Percentiles rank a stretch among this genome's conserved stretches.
Evolutionary conservation across 2,329 filamentous ascomycete genomes (phyloP).

Genomic region (Dissoconium aciculare): DNA sequence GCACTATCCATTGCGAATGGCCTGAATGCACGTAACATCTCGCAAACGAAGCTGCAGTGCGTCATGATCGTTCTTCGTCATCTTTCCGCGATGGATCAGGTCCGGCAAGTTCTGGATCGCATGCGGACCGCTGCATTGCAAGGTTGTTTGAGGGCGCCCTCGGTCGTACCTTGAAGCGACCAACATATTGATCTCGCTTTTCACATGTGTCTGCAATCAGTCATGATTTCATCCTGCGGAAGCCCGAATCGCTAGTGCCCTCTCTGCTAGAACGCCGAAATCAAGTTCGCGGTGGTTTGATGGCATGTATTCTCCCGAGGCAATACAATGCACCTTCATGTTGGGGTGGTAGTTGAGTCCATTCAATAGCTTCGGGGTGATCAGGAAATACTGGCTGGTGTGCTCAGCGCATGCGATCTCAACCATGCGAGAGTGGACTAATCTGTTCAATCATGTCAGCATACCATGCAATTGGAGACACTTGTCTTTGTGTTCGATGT

Average conservation of each 20-base stretch:
- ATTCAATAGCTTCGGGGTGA: constrained; percentile 86
- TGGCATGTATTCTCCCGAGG: constrained; percentile 58
- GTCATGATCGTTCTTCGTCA: too few species aligned
- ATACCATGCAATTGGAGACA: not conserved
- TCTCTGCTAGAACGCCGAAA: constrained; percentile 26
- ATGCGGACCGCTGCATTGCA: too few species aligned
- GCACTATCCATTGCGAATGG: too few species aligned
- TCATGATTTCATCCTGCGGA: constrained; percentile 4
- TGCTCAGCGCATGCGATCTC: constrained; percentile 70
- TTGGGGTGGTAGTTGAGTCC: constrained; percentile 73
- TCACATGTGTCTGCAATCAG: too few species aligned
- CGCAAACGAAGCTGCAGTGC: too few species aligned
- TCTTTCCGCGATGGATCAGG: too few species aligned
- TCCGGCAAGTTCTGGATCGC: too few species aligned
- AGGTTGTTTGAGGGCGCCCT: too few species aligned
- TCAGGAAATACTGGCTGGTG: constrained; percentile 67
- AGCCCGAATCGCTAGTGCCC: constrained; percentile 17
- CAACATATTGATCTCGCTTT: too few species aligned
- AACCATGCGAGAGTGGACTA: constrained; percentile 96
- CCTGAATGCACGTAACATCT: too few species aligned
- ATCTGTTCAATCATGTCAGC: constrained; percentile 25
- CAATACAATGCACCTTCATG: constrained; percentile 90
- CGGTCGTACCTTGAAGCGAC: too few species aligned
- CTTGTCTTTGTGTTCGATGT: constrained; percentile 1
- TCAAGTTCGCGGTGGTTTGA: constrained; percentile 29